Conservation (phyloP, 257 asterid genomes). For the Przewalskia tangutica region DNA sequence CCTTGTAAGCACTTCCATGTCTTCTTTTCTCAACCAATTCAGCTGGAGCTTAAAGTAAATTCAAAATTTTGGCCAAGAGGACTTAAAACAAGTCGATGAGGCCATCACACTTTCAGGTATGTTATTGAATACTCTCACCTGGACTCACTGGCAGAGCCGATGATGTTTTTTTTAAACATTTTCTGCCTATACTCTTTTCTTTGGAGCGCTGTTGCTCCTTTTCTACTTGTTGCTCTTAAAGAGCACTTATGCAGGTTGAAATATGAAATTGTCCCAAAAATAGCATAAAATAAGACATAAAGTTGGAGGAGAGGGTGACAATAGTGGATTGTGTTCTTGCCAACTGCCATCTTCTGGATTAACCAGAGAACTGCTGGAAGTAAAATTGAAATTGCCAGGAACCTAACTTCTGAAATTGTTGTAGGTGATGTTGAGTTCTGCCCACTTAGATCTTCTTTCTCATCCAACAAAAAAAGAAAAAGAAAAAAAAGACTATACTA, state of each 20-base stretch:
- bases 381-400: conserved; percentile 28
- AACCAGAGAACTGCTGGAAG: neutral
- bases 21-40: conserved; percentile 45
- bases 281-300: too few species aligned
- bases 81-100: conserved; percentile 35
- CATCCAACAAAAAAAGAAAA: conserved; percentile 11
- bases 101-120: conserved; percentile 36
- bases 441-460: conserved; percentile 38
- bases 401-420: conserved; percentile 40
- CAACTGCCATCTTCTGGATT: too few species aligned
- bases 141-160: conserved; percentile 32
- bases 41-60: conserved; percentile 51
- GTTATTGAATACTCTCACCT: conserved; percentile 53
- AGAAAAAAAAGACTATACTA: too few species aligned
- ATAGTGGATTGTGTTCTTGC: too few species aligned
- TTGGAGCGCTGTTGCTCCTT: too few species aligned
- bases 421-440: conserved; percentile 46
- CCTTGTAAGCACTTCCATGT: neutral
- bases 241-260: too few species aligned
- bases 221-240: too few species aligned
- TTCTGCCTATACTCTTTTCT: too few species aligned
- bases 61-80: conserved; percentile 22
- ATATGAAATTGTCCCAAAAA: too few species aligned
- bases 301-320: too few species aligned
- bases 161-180: conserved; percentile 14